Evolutionary conservation across 352 stramenopile genomes (phyloP).

Genomic region (Phytopythium vexans): DNA sequence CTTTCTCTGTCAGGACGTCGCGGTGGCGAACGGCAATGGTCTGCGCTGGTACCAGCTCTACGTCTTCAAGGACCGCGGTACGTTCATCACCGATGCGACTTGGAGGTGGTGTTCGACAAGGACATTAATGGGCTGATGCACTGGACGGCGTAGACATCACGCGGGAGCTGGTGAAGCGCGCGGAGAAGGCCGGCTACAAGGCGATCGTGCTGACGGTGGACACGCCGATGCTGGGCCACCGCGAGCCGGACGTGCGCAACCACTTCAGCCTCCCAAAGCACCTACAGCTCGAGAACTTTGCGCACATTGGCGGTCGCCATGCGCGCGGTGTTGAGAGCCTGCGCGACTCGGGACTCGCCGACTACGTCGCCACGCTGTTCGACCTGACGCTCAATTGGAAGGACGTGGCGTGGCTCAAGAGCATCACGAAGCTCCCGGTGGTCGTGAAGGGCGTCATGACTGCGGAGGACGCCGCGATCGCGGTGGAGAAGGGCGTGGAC

Average conservation of each 20-base stretch:
- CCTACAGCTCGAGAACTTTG: slow-evolving; percentile 43
- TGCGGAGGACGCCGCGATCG: slow-evolving; percentile 89
- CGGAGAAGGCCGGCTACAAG: slow-evolving; percentile 93
- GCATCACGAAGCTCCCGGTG: slow-evolving; percentile 89
- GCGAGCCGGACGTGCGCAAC: slow-evolving; percentile 95
- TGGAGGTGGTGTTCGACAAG: too few relatives aligned
- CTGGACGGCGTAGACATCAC: slow-evolving; percentile 83
- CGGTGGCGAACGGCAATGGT: slow-evolving; percentile 58
- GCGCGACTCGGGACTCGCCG: slow-evolving; percentile 44
- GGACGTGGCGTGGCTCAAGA: slow-evolving; percentile 91
- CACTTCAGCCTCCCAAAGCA: slow-evolving; percentile 84
- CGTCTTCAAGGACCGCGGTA: slow-evolving; percentile 91
- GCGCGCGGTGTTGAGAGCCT: slow-evolving; percentile 58
- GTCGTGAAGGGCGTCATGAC: slow-evolving; percentile 94
- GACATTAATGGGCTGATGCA: not conserved
- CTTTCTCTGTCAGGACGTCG: slow-evolving; percentile 33
- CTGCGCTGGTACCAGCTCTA: slow-evolving; percentile 96
- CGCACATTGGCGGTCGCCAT: slow-evolving; percentile 49
- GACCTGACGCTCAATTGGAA: slow-evolving; percentile 94
- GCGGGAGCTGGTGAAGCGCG: slow-evolving; percentile 84
- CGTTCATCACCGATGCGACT: too few relatives aligned
- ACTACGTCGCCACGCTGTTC: slow-evolving; percentile 84
- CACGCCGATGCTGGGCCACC: slow-evolving; percentile 94
- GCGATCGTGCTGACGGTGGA: slow-evolving; percentile 96
- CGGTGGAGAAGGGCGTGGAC: slow-evolving; percentile 88